Conservation (phyloP, 2,329 filamentous ascomycete species). For the Aspergillus tubingensis region DNA sequence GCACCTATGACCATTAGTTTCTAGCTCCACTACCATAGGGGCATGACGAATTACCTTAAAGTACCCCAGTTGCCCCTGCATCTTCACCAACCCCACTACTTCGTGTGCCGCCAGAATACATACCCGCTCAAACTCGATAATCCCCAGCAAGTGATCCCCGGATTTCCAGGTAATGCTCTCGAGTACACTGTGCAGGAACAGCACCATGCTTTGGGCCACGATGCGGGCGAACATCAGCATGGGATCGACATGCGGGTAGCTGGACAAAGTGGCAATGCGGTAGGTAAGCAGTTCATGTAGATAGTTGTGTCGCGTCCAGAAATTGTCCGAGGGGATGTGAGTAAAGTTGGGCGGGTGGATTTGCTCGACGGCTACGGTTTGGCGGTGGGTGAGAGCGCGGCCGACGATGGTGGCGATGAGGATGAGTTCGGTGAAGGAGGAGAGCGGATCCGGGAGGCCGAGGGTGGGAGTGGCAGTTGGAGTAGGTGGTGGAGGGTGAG, state of each 20-base stretch:
- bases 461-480: not conserved
- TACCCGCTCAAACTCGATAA: constrained; percentile 22
- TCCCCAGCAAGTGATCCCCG: constrained; percentile 20
- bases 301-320: constrained; percentile 22
- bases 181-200: constrained; percentile 23
- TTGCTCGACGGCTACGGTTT: constrained; percentile 19
- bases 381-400: constrained; percentile 20
- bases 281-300: constrained; percentile 19
- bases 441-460: constrained; percentile 15
- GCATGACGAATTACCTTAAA: constrained; percentile 17
- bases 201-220: constrained; percentile 20
- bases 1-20: constrained; percentile 10
- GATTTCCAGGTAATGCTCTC: constrained; percentile 24
- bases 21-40: not conserved
- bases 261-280: constrained; percentile 20
- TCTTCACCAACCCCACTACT: constrained; percentile 19
- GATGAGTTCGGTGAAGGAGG: constrained; percentile 37
- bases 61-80: constrained; percentile 23
- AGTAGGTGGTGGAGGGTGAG: not conserved
- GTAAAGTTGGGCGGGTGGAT: not conserved
- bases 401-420: constrained; percentile 34
- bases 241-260: constrained; percentile 17
- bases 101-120: constrained; percentile 23
- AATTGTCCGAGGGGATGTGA: constrained; percentile 8
- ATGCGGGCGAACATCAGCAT: constrained; percentile 24